These are phyloP conservation scores for Suhomyces panamericanus DNA, from an alignment of 1,139 yeast species.

Conservation along the genomic window DNA sequence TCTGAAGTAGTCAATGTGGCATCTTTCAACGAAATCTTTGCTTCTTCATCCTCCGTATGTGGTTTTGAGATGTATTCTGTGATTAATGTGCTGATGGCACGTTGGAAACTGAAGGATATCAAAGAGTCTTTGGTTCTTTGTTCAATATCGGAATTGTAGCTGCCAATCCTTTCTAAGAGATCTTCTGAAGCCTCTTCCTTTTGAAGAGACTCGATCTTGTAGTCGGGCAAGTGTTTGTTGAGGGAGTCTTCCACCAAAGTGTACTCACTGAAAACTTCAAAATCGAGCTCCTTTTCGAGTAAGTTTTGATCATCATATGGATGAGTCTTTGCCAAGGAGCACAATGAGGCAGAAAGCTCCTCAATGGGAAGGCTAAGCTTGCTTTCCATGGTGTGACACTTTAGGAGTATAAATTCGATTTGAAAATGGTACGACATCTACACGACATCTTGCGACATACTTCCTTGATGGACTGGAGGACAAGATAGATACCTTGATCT, in stretches of 20 bases:
- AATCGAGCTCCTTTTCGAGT: conserved; percentile 2
- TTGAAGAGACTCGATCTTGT: conserved; percentile 6
- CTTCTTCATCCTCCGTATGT: not conserved
- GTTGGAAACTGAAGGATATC: conserved; percentile 22
- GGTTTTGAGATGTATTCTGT: conserved; percentile 6
- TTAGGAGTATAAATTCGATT: not conserved
- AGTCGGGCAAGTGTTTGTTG: conserved; percentile 7
- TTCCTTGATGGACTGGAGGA: too few species aligned
- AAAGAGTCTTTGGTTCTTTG: conserved; percentile 21
- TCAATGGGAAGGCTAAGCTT: conserved; percentile 10
- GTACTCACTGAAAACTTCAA: conserved; percentile 5
- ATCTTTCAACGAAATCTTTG: not conserved
- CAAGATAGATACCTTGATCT: too few species aligned
- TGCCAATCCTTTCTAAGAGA: conserved; percentile 13
- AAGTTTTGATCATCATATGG: conserved; percentile 1
- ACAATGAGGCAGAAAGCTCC: conserved; percentile 5
- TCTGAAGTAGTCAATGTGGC: not conserved
- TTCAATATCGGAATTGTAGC: conserved; percentile 22
- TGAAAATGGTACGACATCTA: not conserved
- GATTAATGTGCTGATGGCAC: conserved; percentile 12
- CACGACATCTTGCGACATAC: not conserved
- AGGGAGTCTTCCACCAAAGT: conserved; percentile 6
- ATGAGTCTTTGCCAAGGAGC: not conserved
- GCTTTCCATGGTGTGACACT: conserved; percentile 1
- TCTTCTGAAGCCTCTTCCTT: conserved; percentile 11